These are phyloP conservation scores for Cenococcum geophilum DNA, from an alignment of 495 filamentous ascomycete species.

Conservation along the genomic window DNA sequence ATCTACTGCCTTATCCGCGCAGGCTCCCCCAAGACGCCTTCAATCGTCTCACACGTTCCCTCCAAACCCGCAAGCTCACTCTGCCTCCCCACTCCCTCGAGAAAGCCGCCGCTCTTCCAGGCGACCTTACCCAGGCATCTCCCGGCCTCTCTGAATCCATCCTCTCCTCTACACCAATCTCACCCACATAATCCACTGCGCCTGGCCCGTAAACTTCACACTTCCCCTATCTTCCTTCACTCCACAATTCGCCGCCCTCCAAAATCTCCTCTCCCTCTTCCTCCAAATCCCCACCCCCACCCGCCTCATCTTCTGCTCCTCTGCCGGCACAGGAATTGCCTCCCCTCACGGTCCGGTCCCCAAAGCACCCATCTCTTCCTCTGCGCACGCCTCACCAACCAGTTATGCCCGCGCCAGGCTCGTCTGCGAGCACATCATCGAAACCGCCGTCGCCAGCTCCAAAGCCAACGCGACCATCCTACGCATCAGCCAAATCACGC, in stretches of 20 bases:
- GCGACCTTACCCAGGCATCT: background rate
- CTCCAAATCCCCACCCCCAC: slow-evolving; percentile 32
- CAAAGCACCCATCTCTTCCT: slow-evolving; percentile 26
- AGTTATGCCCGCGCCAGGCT: slow-evolving; percentile 57
- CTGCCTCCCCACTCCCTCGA: background rate
- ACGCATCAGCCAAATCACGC: slow-evolving; percentile 53
- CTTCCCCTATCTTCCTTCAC: background rate
- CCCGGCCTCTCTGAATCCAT: background rate
- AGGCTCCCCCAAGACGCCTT: background rate
- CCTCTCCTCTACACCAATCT: background rate
- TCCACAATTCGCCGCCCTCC: background rate
- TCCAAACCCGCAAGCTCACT: background rate
- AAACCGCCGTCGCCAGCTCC: slow-evolving; percentile 30
- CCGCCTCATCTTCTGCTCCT: slow-evolving; percentile 36
- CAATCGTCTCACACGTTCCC: background rate
- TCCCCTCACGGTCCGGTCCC: background rate
- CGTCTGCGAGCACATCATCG: slow-evolving; percentile 43
- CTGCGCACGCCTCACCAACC: slow-evolving; percentile 42
- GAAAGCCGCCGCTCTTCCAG: background rate
- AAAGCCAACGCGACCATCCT: slow-evolving; percentile 41
- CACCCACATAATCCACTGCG: slow-evolving; percentile 2
- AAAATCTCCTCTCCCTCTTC: slow-evolving; percentile 5
- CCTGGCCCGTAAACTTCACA: slow-evolving; percentile 6
- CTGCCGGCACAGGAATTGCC: slow-evolving; percentile 20
- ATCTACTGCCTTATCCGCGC: slow-evolving; percentile 4